phyloP scores from a whole-genome alignment of 2,329 filamentous ascomycete species.

The Leptographium wingfieldii region DNA sequence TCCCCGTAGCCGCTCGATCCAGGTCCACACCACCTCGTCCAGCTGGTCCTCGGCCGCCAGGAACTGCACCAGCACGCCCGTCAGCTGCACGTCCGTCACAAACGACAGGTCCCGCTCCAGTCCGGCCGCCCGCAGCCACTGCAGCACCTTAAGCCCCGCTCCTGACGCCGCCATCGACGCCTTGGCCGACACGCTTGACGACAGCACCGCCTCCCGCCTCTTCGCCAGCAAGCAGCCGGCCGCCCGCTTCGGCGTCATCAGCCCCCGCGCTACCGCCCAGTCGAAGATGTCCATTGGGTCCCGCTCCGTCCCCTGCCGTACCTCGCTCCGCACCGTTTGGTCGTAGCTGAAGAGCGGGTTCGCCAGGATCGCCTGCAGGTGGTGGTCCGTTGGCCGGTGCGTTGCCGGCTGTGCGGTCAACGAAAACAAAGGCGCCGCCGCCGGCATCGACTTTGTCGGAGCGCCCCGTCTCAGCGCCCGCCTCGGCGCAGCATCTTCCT shows the following conservation, averaged over 20 bases:
- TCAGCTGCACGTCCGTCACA: slow-evolving; percentile 25
- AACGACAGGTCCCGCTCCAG: slow-evolving; percentile 34
- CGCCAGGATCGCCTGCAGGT: slow-evolving; percentile 43
- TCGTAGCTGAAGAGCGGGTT: slow-evolving; percentile 40
- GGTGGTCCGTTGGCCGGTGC: slow-evolving; percentile 30
- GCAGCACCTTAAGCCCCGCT: slow-evolving; percentile 34
- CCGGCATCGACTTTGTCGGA: neutral
- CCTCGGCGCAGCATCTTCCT: slow-evolving; percentile 13
- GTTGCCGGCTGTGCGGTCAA: neutral
- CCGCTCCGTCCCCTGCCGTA: slow-evolving; percentile 12
- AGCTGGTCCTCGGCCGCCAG: slow-evolving; percentile 40
- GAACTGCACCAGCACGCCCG: slow-evolving; percentile 30
- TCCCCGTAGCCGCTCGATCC: slow-evolving; percentile 30
- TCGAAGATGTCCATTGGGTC: slow-evolving; percentile 44
- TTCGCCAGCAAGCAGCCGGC: slow-evolving; percentile 41
- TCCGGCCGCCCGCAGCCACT: slow-evolving; percentile 41
- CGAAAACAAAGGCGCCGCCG: neutral
- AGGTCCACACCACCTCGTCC: slow-evolving; percentile 39
- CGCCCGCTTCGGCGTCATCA: slow-evolving; percentile 42
- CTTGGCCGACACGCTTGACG: slow-evolving; percentile 20
- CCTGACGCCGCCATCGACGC: slow-evolving; percentile 27
- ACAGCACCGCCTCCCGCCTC: slow-evolving; percentile 24
- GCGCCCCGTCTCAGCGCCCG: neutral
- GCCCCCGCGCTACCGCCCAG: slow-evolving; percentile 38
- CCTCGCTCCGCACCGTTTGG: slow-evolving; percentile 18